Evolutionary conservation across 805 yeast species (phyloP).

Genomic region (Metschnikowia kunwiensis): DNA sequence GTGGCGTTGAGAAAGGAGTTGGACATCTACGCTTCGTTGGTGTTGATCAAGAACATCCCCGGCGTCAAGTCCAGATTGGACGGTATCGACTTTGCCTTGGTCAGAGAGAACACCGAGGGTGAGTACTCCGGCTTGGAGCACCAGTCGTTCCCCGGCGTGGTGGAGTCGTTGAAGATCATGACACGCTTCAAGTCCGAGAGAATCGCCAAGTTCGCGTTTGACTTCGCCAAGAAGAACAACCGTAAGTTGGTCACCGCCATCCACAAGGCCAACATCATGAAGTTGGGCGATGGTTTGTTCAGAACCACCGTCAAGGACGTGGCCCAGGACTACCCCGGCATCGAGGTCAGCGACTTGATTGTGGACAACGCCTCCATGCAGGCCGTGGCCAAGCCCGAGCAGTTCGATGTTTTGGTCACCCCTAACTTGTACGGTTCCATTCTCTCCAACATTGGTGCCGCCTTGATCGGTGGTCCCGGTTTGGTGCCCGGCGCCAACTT

Average conservation of each 20-base stretch:
- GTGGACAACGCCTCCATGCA: constrained; percentile 99
- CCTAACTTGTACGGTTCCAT: constrained; percentile 98
- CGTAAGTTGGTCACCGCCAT: constrained; percentile 93
- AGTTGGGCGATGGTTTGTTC: constrained; percentile 96
- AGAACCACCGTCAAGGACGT: constrained; percentile 88
- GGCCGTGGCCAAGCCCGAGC: constrained; percentile 97
- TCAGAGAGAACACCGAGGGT: constrained; percentile 99
- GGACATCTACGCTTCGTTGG: constrained; percentile 92
- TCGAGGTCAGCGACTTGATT: constrained; percentile 85
- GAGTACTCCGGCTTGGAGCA: constrained; percentile 98
- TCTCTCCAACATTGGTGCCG: constrained; percentile 97
- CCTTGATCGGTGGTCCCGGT: constrained; percentile 96
- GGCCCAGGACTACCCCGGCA: constrained; percentile 78
- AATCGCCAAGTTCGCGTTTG: constrained; percentile 95
- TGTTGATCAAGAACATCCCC: constrained; percentile 88
- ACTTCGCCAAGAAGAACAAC: constrained; percentile 88
- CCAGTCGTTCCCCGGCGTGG: constrained; percentile 96
- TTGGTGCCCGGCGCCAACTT: constrained; percentile 97
- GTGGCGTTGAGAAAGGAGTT: constrained; percentile 95
- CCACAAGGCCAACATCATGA: constrained; percentile 99
- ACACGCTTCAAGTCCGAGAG: constrained; percentile 94
- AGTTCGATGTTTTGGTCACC: constrained; percentile 95
- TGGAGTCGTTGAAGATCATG: constrained; percentile 92
- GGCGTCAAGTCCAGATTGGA: constrained; percentile 89
- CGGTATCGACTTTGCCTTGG: constrained; percentile 87